Evolutionary conservation across 306 rosid species (phyloP), one percentile per base, ranked within the genome.

Genomic region (Astragalus glycyphyllos): DNA sequence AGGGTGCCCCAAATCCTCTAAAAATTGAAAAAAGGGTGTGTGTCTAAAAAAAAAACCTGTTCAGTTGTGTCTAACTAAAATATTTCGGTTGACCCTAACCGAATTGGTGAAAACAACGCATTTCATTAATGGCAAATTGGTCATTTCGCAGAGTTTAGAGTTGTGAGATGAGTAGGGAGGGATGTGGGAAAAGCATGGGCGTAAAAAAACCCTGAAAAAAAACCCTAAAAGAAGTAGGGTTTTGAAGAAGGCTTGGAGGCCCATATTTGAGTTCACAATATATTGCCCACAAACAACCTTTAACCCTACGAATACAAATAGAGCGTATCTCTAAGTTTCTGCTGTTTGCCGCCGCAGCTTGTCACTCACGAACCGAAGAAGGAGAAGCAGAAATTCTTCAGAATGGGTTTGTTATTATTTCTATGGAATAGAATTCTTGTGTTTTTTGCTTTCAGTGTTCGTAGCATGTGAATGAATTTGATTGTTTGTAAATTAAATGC

Each of bases 261-360:
- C 68, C 35, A 40, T 40, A 0, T 15, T 10, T 5, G 11, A 40
- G 44, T 48, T 44, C 23, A 64, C 20, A 49, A 35, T 0, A 5
- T 0, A 0, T 48, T 48, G 71, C 66, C 66, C 76, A 44, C 4
- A 44, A 54, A 44, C 3, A 62, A 70, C 9, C 31, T 16, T 61
- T 3, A 69, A 77, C 77, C 68, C 77, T 54, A 54, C 9, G 50
- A 15, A 10, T 77, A 70, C 72, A 70, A 77, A 62, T 77, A 66
- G 44, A 77, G 3, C 15, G 7, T 10, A 7, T 12, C 49, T 3
- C 1, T 3, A 15, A 8, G 11, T 41, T 20, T 48, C 4, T 8
- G 13, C 40, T 0, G 0, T 16, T 34, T 9, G 72, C 72, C 9
- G 77, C 81, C 20, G 55, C 67, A 62, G n/a, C 41, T 31, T 47